Base-by-base conservation (phyloP, 2,329 filamentous ascomycete genomes). In the Colletotrichum tropicicola region DNA sequence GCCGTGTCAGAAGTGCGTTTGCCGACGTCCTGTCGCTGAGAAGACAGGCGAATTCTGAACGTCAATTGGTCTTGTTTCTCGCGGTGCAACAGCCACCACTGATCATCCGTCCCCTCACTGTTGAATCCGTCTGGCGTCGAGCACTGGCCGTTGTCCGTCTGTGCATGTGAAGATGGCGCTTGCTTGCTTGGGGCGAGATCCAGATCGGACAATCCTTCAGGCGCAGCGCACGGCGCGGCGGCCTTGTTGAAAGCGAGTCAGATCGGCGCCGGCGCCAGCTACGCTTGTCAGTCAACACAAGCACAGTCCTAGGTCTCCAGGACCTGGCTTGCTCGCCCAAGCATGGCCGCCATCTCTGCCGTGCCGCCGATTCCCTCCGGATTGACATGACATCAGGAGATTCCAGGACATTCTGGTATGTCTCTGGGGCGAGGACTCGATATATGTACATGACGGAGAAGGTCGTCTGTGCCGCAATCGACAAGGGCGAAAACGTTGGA, bases 151-250 rank as follows among this genome's bases (percentile, higher is more conserved):
- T n/a, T 19, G 60, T 57, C 28, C 27, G 21, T 44, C 37, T 6
- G 48, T 44, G 61, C 61, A 65, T 61, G 61, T 65, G 61, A 65
- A 65, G 49, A 61, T 28, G 60, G 39, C 55, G 27, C 55, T 60
- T 64, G 60, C 19, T 59, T 49, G 47, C 27, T 54, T 28, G 49
- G 48, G 56, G 48, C 30, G 19, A 60, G 43, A 61, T 61, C 32
- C 57, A 44, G 43, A 65, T 61, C 59, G 21, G 37, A 45, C 19
- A 53, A 58, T 51, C 35, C 49, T 61, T 43, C 49, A 48, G 27
- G 17, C 41, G 54, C 15, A 12, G 45, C 23, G 53, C 44, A 15
- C 13, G 30, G 30, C 25, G 15, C 41, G 44, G 27, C 21, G 35
- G 43, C 27, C n/a, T 55, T 19, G 43, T 48, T n/a, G 37, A 55